These are phyloP conservation scores for Pleurotus eryngii DNA, from an alignment of 768 basidiomycete genomes.

Conservation along the genomic window DNA sequence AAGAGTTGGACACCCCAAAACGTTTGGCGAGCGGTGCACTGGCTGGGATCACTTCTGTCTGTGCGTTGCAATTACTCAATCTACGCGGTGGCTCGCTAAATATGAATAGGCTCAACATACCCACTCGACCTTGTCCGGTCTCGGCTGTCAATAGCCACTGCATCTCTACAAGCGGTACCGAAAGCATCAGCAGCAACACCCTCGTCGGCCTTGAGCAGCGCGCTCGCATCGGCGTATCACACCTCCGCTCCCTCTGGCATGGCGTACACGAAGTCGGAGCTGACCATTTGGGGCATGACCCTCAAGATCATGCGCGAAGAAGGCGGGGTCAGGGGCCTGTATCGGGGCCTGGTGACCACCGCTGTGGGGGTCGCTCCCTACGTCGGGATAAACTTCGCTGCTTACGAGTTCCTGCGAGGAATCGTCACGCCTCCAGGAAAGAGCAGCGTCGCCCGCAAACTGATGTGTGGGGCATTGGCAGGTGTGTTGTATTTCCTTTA, in stretches of 20 bases:
- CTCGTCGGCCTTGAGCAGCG: conserved; percentile 8
- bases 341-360: conserved; percentile 82
- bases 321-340: conserved; percentile 83
- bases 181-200: conserved; percentile 11
- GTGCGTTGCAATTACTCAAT: conserved; percentile 43
- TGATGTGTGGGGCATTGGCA: conserved; percentile 84
- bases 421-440: conserved; percentile 81
- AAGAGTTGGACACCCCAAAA: conserved; percentile 83
- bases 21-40: conserved; percentile 84
- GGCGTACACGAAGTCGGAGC: conserved; percentile 47
- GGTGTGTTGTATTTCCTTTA: conserved; percentile 38
- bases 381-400: conserved; percentile 89
- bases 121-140: conserved; percentile 93
- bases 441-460: conserved; percentile 61
- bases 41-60: conserved; percentile 93
- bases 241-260: conserved; percentile 38
- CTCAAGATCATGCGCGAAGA: conserved; percentile 88
- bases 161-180: conserved; percentile 46
- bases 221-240: conserved; percentile 53
- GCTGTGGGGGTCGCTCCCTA: conserved; percentile 89
- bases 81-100: conserved; percentile 6
- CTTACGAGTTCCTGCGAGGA: conserved; percentile 81
- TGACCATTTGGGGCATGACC: conserved; percentile 87
- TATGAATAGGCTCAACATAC: conserved; percentile 69
- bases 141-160: conserved; percentile 88